Evolutionary conservation across 371 early-diverging fungal species (phyloP), one percentile per base, ranked within the genome.

Genomic region (Apophysomyces trapeziformis): DNA sequence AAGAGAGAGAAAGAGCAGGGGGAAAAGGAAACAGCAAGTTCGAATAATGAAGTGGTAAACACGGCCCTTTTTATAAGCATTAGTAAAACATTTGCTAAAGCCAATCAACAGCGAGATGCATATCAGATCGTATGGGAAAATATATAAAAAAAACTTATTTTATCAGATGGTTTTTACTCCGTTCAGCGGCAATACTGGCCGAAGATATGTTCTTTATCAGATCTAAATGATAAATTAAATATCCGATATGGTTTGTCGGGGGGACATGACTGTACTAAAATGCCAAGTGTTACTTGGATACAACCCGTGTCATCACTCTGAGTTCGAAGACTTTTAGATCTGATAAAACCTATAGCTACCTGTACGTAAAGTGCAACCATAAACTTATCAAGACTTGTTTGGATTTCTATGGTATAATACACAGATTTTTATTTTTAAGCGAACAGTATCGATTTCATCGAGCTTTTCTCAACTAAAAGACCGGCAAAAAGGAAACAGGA

Each of bases 71-170:
- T 50, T 50, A 50, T 50, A 50, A 26, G 21, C 18, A 7, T 9
- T 11, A 50, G 18, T 32, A 26, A 50, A 50, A 14, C 21, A 47
- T 47, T 18, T 18, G 9, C 18, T 6, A 4, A 50, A 32, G 54
- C 54, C 54, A 50, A 50, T 50, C 54, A 50, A 18, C 11, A 9
- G 9, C 16, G 3, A 50, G 54, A 50, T 18, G 9, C 54, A 50
- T 50, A 50, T 50, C 54, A 50, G 54, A 50, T 50, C 54, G 54
- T 50, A 26, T 50, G 54, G 54, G 54, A 50, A 50, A 50, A 21
- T 26, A 11, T 50, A 45, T n/a, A 45, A 45, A 45, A 45, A 45
- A 45, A 45, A n/a, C 32, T 26, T 26, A 26, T 50, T 21, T 50
- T 50, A 50, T 50, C 54, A 18, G 54, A 50, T 50, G 54, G 32